A percentile compares a stretch with the other conserved stretches of the same genome.
Conservation (phyloP, 2,329 filamentous ascomycete species). For the Talaromyces sp. region DNA sequence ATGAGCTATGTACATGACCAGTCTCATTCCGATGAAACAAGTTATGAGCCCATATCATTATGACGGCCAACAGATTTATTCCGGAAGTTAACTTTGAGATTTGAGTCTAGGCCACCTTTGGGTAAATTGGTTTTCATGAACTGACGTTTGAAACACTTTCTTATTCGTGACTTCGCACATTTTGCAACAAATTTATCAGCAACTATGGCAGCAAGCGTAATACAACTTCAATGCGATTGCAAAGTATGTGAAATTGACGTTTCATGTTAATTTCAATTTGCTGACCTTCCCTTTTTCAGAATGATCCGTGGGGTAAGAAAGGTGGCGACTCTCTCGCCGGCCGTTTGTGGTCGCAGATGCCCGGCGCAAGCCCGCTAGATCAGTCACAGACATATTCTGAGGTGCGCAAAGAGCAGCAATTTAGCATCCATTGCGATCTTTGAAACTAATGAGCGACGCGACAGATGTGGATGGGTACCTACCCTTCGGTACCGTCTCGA, state of each 20-base stretch:
- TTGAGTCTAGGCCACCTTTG: neutral
- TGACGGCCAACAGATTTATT: too few relatives aligned
- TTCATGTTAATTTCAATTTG: too few relatives aligned
- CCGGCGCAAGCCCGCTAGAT: conserved; percentile 65
- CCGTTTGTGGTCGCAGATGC: conserved; percentile 63
- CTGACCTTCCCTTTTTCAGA: conserved; percentile 32
- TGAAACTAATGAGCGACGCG: too few relatives aligned
- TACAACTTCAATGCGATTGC: conserved; percentile 13
- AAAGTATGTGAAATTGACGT: conserved; percentile 3
- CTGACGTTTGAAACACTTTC: too few relatives aligned
- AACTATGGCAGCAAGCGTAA: conserved; percentile 7
- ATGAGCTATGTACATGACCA: neutral
- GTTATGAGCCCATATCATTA: neutral
- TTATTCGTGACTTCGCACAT: too few relatives aligned
- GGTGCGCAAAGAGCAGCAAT: conserved; percentile 29
- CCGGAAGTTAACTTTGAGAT: neutral
- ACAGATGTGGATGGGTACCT: conserved; percentile 71
- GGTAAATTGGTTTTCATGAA: neutral
- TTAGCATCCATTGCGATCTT: too few relatives aligned
- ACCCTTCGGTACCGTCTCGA: conserved; percentile 67
- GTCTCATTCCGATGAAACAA: neutral
- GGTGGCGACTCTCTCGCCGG: conserved; percentile 67
- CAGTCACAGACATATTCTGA: conserved; percentile 64
- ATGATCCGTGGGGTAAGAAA: conserved; percentile 70
- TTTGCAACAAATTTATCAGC: too few relatives aligned